These are phyloP conservation scores for Tylopilus sp. DNA, from an alignment of 768 basidiomycete genomes.

Conservation along the genomic window DNA sequence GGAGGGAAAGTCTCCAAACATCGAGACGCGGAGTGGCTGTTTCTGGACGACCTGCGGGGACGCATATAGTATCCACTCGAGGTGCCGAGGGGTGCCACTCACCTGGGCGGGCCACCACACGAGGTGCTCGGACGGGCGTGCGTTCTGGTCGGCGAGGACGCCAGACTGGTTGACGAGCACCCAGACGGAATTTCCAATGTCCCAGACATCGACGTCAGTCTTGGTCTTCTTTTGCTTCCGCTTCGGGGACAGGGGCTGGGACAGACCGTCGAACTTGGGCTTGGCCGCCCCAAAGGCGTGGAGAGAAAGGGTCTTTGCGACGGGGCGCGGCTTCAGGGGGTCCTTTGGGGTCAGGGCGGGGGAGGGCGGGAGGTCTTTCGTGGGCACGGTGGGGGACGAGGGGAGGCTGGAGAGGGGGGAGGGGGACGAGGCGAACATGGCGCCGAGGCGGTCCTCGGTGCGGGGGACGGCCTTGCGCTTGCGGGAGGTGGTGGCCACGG, in stretches of 20 bases:
- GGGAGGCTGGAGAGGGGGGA: slow-evolving; percentile 29
- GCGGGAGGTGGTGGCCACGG: slow-evolving; percentile 18
- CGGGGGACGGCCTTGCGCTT: slow-evolving; percentile 28
- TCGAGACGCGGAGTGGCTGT: slow-evolving; percentile 26
- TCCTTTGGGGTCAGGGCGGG: slow-evolving; percentile 5
- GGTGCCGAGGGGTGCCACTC: slow-evolving; percentile 11
- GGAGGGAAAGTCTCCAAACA: slow-evolving; percentile 31
- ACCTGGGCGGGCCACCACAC: slow-evolving; percentile 79
- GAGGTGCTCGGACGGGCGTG: slow-evolving; percentile 15
- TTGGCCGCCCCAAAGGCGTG: slow-evolving; percentile 1
- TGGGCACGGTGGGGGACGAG: slow-evolving; percentile 8
- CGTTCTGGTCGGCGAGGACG: slow-evolving; percentile 30
- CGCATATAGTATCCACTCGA: slow-evolving; percentile 3
- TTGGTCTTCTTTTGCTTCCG: slow-evolving; percentile 20
- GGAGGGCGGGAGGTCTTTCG: slow-evolving; percentile 17
- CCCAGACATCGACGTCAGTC: slow-evolving; percentile 10
- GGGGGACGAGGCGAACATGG: slow-evolving; percentile 16
- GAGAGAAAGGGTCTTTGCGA: slow-evolving; percentile 15
- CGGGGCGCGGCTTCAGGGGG: slow-evolving; percentile 3
- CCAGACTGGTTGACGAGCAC: slow-evolving; percentile 45
- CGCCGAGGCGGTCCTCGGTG: slow-evolving; percentile 4
- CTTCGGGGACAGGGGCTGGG: slow-evolving; percentile 22
- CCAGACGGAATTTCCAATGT: slow-evolving; percentile 47
- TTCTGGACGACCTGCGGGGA: slow-evolving; percentile 23
- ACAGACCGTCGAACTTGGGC: slow-evolving; percentile 8